Evolutionary conservation across 139 green algal species (phyloP).

Genomic region (Coelastrella sp.): DNA sequence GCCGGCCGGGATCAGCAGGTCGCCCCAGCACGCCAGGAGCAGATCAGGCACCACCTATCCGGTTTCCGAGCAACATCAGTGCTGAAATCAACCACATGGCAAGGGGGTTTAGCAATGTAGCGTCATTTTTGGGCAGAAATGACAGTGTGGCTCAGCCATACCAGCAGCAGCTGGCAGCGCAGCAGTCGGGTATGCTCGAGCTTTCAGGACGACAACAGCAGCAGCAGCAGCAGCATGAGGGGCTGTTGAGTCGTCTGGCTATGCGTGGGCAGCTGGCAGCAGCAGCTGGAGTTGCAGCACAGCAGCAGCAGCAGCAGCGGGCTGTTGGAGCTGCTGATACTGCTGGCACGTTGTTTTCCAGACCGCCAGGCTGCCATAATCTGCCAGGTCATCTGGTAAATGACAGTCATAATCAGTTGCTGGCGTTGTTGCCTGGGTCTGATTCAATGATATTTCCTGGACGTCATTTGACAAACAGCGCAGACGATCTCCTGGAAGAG

Average conservation of each 20-base stretch:
- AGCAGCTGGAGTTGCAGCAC: background rate
- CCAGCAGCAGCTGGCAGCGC: background rate
- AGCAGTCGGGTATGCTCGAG: background rate
- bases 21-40: background rate
- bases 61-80: background rate
- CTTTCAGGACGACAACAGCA: background rate
- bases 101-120: background rate
- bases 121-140: background rate
- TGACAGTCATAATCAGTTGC: background rate
- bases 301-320: slow-evolving; percentile 6
- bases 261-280: background rate
- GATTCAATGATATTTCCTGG: background rate
- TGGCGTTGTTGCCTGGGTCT: background rate
- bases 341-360: background rate
- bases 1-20: background rate
- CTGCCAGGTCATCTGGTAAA: background rate
- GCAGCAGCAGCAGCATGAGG: slow-evolving; percentile 3
- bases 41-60: background rate
- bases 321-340: background rate
- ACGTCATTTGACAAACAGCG: background rate
- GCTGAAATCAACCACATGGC: background rate
- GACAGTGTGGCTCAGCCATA: background rate
- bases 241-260: background rate
- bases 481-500: slow-evolving; percentile 1
- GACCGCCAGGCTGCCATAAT: background rate